Conservation (phyloP, 2,329 filamentous ascomycete species). For the Daldinia sp. region DNA sequence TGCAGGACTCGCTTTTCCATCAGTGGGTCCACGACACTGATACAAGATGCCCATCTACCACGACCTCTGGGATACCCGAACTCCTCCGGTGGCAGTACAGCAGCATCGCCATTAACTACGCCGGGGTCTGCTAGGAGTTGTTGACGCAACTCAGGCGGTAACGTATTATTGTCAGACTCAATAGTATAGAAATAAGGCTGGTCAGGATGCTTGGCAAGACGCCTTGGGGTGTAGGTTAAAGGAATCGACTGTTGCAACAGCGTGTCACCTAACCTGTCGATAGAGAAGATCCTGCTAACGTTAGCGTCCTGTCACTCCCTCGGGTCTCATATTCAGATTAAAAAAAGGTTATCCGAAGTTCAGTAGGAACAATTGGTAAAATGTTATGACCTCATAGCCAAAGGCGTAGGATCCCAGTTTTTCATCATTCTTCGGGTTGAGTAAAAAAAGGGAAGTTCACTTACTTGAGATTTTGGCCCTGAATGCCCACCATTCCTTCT, state of each 20-base stretch:
- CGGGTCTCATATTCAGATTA: constrained; percentile 6
- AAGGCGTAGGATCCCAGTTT: constrained; percentile 68
- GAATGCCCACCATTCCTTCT: constrained; percentile 93
- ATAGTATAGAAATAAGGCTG: constrained; percentile 93
- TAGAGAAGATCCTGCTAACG: constrained; percentile 81
- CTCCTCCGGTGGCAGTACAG: constrained; percentile 78
- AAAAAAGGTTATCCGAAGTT: constrained; percentile 57
- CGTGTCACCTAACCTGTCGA: constrained; percentile 87
- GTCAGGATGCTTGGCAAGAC: constrained; percentile 88
- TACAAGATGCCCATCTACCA: constrained; percentile 95
- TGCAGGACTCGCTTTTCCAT: constrained; percentile 79
- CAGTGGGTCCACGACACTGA: constrained; percentile 89
- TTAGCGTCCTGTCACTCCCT: constrained; percentile 51
- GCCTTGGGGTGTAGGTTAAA: constrained; percentile 89
- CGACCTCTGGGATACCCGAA: constrained; percentile 89
- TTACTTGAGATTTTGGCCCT: constrained; percentile 88
- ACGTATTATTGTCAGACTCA: constrained; percentile 91
- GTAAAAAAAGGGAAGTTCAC: constrained; percentile 51
- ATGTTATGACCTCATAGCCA: constrained; percentile 67
- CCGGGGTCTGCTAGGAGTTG: constrained; percentile 79
- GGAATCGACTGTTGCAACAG: constrained; percentile 88
- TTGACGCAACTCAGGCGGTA: constrained; percentile 82
- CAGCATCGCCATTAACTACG: constrained; percentile 78
- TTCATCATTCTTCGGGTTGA: constrained; percentile 69
- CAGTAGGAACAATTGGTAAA: constrained; percentile 98